Evolutionary conservation across 345 rosid species (phyloP).

Genomic region (Linum lewisii): DNA sequence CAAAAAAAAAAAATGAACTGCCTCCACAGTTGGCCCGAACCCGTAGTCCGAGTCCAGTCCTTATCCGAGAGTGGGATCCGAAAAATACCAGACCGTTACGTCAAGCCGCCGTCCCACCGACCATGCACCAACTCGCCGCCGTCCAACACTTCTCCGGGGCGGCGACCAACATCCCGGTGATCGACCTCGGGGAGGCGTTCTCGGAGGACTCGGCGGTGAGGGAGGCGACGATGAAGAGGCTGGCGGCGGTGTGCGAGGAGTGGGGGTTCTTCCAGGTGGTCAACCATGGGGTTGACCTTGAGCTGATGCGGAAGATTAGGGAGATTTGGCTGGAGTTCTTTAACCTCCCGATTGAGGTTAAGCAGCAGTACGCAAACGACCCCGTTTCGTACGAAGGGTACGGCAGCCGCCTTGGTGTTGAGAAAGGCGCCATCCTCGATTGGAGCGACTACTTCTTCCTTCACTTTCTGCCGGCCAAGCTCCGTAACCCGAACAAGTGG

Average conservation of each 20-base stretch:
- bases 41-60: conserved; percentile 22
- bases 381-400: conserved; percentile 25
- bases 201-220: conserved; percentile 9
- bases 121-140: background rate
- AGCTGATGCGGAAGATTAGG: conserved; percentile 11
- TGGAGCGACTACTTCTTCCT: conserved; percentile 31
- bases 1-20: conserved; percentile 9
- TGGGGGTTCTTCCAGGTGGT: conserved; percentile 30
- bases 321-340: conserved; percentile 25
- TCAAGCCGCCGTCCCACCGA: conserved; percentile 16
- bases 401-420: conserved; percentile 25
- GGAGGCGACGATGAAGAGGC: background rate
- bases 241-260: conserved; percentile 12
- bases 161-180: conserved; percentile 16
- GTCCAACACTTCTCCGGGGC: background rate
- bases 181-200: conserved; percentile 14
- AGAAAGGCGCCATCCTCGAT: conserved; percentile 21
- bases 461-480: conserved; percentile 13
- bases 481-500: conserved; percentile 15
- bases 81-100: conserved; percentile 16
- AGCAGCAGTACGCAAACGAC: conserved; percentile 18
- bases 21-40: conserved; percentile 24
- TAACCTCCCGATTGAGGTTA: conserved; percentile 13
- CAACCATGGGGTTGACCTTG: conserved; percentile 19
- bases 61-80: conserved; percentile 19